phyloP scores from a whole-genome alignment of 164 flowering plant genomes.

The Tetrastigma voinierianum region DNA sequence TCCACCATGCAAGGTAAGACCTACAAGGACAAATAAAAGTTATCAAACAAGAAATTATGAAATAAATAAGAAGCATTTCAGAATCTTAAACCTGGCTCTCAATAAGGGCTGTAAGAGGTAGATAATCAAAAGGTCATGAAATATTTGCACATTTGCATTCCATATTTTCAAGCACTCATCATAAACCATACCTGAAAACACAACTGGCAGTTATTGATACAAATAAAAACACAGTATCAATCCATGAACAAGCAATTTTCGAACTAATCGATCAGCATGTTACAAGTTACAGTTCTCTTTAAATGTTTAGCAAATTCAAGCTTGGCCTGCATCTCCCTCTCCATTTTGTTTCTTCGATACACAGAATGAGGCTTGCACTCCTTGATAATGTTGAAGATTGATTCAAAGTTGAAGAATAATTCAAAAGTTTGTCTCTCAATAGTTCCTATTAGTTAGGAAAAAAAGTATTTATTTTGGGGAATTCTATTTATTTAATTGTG shows the following conservation, averaged over 20 bases:
- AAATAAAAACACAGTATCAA: not conserved
- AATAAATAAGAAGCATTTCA: not conserved
- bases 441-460: too few species aligned
- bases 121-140: slow-evolving; percentile 85
- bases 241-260: too few species aligned
- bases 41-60: not conserved
- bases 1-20: slow-evolving; percentile 85
- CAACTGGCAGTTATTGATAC: not conserved
- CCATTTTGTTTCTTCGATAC: too few species aligned
- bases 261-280: not conserved
- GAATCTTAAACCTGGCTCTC: slow-evolving; percentile 72
- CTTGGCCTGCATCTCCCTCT: too few species aligned
- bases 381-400: too few species aligned
- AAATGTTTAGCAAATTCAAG: not conserved
- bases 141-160: slow-evolving; percentile 89
- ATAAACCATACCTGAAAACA: slow-evolving; percentile 60
- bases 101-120: slow-evolving; percentile 78
- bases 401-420: too few species aligned
- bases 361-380: too few species aligned
- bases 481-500: too few species aligned
- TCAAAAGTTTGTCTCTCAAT: too few species aligned
- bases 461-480: too few species aligned
- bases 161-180: slow-evolving; percentile 78
- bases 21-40: slow-evolving; percentile 22
- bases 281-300: not conserved